phyloP scores from a whole-genome alignment of 1,284 basidiomycete species.

The Polyporus tsugae region DNA sequence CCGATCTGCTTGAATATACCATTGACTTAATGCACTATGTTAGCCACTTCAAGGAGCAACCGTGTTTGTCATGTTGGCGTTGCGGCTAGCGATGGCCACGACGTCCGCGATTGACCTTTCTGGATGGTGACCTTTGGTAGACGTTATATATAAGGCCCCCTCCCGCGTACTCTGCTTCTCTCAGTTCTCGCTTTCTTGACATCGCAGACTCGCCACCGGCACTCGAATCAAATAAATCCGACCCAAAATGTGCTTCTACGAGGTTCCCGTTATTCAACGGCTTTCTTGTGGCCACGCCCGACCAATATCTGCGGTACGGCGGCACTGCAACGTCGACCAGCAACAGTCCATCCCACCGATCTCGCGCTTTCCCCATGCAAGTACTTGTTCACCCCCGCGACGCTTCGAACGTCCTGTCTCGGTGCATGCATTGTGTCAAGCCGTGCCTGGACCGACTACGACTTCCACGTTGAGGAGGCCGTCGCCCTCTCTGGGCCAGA shows the following conservation, averaged over 20 bases:
- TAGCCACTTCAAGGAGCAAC: neutral
- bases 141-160: neutral
- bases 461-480: neutral
- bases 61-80: neutral
- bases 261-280: conserved; percentile 15
- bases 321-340: neutral
- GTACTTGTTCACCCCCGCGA: neutral
- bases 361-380: too few species aligned
- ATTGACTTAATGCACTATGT: conserved; percentile 15
- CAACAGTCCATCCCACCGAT: neutral
- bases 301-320: neutral
- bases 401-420: neutral
- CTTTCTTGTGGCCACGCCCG: conserved; percentile 10
- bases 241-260: conserved; percentile 16
- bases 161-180: too few species aligned
- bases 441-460: conserved; percentile 10
- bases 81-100: neutral
- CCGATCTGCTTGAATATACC: conserved; percentile 29
- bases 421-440: conserved; percentile 3
- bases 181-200: neutral
- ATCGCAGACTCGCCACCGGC: neutral
- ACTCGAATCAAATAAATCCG: neutral
- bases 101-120: too few species aligned
- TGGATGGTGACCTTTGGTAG: neutral
- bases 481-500: neutral